These are phyloP conservation scores for Fusarium nanum DNA, from an alignment of 2,329 filamentous ascomycete genomes.

Conservation along the genomic window DNA sequence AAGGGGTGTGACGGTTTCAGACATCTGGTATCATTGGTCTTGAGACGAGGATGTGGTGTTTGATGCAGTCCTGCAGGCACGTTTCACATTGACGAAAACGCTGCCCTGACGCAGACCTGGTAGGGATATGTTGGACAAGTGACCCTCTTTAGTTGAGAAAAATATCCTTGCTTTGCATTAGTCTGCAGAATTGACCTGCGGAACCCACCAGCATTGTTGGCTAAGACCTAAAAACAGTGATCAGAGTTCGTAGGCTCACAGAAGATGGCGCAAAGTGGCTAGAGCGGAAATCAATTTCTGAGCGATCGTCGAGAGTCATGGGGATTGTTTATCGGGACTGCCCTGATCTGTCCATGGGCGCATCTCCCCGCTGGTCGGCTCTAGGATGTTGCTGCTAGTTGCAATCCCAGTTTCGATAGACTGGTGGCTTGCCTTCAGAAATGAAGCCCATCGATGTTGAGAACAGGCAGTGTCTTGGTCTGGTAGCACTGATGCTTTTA, in stretches of 20 bases:
- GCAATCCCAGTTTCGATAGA: constrained; percentile 24
- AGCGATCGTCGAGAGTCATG: constrained; percentile 32
- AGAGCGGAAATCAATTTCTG: constrained; percentile 15
- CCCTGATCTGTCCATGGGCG: constrained; percentile 24
- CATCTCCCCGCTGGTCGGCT: constrained; percentile 34
- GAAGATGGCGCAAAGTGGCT: constrained; percentile 24
- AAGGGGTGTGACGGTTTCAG: constrained; percentile 41
- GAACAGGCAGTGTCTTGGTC: constrained; percentile 4
- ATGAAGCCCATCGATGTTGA: constrained; percentile 27
- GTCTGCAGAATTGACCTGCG: constrained; percentile 29
- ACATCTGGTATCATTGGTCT: constrained; percentile 50
- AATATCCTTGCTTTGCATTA: constrained; percentile 37
- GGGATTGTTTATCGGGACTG: constrained; percentile 40
- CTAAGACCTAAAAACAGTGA: not conserved
- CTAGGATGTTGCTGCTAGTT: constrained; percentile 32
- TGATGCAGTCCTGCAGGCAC: constrained; percentile 61
- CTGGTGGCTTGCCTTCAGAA: constrained; percentile 38
- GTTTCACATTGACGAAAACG: constrained; percentile 60
- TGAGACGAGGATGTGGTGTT: constrained; percentile 49
- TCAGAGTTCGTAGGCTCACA: constrained; percentile 4
- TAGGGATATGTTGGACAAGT: constrained; percentile 41
- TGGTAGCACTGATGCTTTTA: constrained; percentile 4
- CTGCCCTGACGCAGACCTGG: constrained; percentile 41
- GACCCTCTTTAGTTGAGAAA: constrained; percentile 32
- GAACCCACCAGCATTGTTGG: constrained; percentile 28